A percentile compares a stretch with the other conserved stretches of the same genome.
Evolutionary conservation across 768 basidiomycete genomes (phyloP).

Genomic region (Boletus edulis): DNA sequence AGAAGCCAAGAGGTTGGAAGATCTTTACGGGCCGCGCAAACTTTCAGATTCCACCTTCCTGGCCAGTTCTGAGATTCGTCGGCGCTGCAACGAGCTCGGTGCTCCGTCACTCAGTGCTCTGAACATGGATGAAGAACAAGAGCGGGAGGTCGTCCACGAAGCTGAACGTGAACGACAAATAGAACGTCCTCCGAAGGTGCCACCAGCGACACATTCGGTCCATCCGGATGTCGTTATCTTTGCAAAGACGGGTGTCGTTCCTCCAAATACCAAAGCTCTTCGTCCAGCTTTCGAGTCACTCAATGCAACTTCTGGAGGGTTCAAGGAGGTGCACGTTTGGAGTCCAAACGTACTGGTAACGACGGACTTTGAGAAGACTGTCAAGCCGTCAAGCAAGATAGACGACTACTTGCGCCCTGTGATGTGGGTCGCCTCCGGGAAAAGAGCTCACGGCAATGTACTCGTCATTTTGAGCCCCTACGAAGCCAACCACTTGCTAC

Average conservation of each 20-base stretch:
- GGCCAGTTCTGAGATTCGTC: background rate
- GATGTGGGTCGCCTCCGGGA: background rate
- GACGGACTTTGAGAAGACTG: slow-evolving; percentile 13
- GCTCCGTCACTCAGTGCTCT: background rate
- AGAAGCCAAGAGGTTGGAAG: slow-evolving; percentile 38
- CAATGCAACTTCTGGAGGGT: background rate
- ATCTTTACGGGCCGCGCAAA: slow-evolving; percentile 6
- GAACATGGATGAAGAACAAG: slow-evolving; percentile 33
- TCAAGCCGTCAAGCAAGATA: background rate
- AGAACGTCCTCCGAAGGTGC: slow-evolving; percentile 33
- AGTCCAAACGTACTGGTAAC: slow-evolving; percentile 10
- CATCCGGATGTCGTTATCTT: slow-evolving; percentile 24
- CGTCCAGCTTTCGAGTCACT: slow-evolving; percentile 15
- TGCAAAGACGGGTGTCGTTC: slow-evolving; percentile 30
- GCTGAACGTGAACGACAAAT: slow-evolving; percentile 40
- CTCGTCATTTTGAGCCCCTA: slow-evolving; percentile 25
- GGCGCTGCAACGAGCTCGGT: slow-evolving; percentile 9
- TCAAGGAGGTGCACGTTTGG: slow-evolving; percentile 23
- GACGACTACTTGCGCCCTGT: slow-evolving; percentile 10
- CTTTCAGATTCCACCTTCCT: background rate
- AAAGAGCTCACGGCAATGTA: background rate
- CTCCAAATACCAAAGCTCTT: slow-evolving; percentile 18
- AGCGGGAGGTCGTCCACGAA: slow-evolving; percentile 47
- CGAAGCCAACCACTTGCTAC: slow-evolving; percentile 37
- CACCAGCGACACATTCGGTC: slow-evolving; percentile 22